Evolutionary conservation across 2,329 filamentous ascomycete genomes (phyloP).

Genomic region (Colletotrichum sp.): DNA sequence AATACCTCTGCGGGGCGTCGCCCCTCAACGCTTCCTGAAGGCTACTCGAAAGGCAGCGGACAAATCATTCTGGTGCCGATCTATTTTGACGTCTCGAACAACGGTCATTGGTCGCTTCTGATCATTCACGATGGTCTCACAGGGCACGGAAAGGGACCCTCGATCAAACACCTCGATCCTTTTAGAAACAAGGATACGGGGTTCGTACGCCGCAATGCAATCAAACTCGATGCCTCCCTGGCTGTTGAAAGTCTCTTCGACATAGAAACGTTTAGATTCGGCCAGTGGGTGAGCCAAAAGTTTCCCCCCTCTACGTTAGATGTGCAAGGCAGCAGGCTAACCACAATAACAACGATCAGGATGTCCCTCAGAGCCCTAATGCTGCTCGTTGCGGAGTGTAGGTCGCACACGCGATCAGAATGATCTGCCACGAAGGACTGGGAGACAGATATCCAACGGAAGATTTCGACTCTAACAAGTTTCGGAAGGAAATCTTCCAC

Average conservation of each 20-base stretch:
- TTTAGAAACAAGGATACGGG: not conserved
- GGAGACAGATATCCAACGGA: not conserved
- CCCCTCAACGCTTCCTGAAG: not conserved
- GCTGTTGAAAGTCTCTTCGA: not conserved
- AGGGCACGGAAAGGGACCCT: not conserved
- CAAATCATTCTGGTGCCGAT: not conserved
- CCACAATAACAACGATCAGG: not conserved
- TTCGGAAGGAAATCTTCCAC: not conserved
- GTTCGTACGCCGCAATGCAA: not conserved
- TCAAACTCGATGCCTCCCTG: not conserved
- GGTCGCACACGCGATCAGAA: not conserved
- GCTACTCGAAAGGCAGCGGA: not conserved
- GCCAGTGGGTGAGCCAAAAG: not conserved
- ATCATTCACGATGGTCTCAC: not conserved
- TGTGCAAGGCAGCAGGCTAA: not conserved
- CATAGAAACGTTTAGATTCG: not conserved
- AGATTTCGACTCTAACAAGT: not conserved
- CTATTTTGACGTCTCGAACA: not conserved
- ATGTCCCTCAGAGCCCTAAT: not conserved
- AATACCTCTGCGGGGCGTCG: not conserved
- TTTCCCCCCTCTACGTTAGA: not conserved
- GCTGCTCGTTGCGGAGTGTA: not conserved
- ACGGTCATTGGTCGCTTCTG: not conserved
- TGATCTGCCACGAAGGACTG: not conserved
- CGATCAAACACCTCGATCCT: not conserved